Evolutionary conservation across 1,284 basidiomycete genomes (phyloP).

Genomic region (Pseudozyma hubeiensis): DNA sequence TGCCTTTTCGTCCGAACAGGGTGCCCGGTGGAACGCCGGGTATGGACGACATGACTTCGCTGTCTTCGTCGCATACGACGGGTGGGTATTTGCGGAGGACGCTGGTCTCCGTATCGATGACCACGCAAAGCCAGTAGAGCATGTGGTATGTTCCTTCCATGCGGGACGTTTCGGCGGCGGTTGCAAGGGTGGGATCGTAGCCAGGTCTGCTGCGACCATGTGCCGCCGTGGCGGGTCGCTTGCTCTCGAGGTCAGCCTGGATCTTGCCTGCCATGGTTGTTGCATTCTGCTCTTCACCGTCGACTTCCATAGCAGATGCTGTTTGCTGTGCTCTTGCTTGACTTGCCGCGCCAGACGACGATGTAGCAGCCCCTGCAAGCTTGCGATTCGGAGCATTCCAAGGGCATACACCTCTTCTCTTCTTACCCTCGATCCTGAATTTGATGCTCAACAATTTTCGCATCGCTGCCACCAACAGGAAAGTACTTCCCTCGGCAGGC

Average conservation of each 20-base stretch:
- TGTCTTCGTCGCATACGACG: slow-evolving; percentile 28
- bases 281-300: background rate
- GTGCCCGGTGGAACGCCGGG: background rate
- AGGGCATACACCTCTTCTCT: slow-evolving; percentile 14
- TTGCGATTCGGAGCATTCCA: slow-evolving; percentile 13
- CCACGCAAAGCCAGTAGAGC: slow-evolving; percentile 28
- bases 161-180: background rate
- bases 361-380: too few relatives aligned
- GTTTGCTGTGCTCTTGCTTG: background rate
- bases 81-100: slow-evolving; percentile 26
- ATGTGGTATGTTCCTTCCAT: slow-evolving; percentile 38
- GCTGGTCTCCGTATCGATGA: slow-evolving; percentile 31
- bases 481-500: slow-evolving; percentile 32
- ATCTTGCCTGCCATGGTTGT: slow-evolving; percentile 14
- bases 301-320: background rate
- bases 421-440: slow-evolving; percentile 26
- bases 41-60: slow-evolving; percentile 11
- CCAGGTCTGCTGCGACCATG: background rate
- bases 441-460: slow-evolving; percentile 28
- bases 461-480: slow-evolving; percentile 33
- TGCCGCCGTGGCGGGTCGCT: background rate
- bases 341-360: too few relatives aligned
- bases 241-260: slow-evolving; percentile 20
- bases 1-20: slow-evolving; percentile 2
- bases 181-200: background rate